A percentile compares a stretch with the other conserved stretches of the same genome.
Evolutionary conservation across 108 stramenopile species (phyloP).

Genomic region (Nitzschia palea): DNA sequence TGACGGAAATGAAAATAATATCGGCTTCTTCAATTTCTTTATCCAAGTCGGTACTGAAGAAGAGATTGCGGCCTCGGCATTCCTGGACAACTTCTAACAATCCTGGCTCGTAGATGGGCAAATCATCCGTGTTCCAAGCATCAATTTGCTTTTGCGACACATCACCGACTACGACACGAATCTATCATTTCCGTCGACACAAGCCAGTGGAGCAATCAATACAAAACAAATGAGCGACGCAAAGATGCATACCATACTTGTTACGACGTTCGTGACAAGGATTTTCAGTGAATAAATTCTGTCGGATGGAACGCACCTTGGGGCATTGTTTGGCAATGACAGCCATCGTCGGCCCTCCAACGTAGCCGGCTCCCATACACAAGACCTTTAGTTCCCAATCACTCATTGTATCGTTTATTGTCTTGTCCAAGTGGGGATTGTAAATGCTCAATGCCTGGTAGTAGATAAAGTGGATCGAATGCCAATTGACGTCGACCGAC

Average conservation of each 20-base stretch:
- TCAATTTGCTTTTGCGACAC: slow-evolving; percentile 92
- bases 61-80: slow-evolving; percentile 86
- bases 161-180: slow-evolving; percentile 97
- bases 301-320: slow-evolving; percentile 55
- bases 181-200: too few species aligned
- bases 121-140: slow-evolving; percentile 93
- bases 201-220: too few species aligned
- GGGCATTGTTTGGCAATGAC: slow-evolving; percentile 97
- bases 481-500: too few species aligned
- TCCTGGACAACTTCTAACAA: slow-evolving; percentile 90
- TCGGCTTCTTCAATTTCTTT: slow-evolving; percentile 89
- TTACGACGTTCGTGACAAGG: too few species aligned
- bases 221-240: too few species aligned
- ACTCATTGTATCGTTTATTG: slow-evolving; percentile 55
- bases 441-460: too few species aligned
- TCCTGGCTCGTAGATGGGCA: slow-evolving; percentile 99
- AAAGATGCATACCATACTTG: too few species aligned
- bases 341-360: slow-evolving; percentile 99
- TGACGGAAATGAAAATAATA: slow-evolving; percentile 99
- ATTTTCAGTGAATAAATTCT: too few species aligned
- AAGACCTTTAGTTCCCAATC: slow-evolving; percentile 91
- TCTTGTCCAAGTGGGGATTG: too few species aligned
- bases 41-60: slow-evolving; percentile 98
- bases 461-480: too few species aligned
- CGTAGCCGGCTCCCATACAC: slow-evolving; percentile 99